phyloP scores from a whole-genome alignment of 1,284 basidiomycete species.

The Coniferiporia weirii region DNA sequence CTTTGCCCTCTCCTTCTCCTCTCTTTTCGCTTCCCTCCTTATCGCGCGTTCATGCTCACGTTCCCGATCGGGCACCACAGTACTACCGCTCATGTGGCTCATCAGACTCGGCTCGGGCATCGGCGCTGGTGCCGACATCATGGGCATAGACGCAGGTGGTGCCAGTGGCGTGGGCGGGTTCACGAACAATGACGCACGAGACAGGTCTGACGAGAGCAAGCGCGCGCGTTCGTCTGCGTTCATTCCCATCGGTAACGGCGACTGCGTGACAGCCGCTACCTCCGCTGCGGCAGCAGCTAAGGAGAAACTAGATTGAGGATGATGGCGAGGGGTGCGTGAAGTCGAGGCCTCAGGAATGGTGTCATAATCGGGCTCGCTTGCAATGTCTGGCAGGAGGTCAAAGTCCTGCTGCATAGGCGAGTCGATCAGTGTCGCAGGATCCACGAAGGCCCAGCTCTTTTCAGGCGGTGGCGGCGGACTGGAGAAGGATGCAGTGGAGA shows the following conservation, averaged over 20 bases:
- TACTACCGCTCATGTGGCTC: not conserved
- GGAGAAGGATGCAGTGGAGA: conserved; percentile 13
- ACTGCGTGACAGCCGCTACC: not conserved
- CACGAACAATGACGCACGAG: conserved; percentile 11
- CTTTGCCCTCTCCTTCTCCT: not conserved
- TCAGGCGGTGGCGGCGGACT: conserved; percentile 12
- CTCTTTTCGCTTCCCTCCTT: not conserved
- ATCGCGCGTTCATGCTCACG: not conserved
- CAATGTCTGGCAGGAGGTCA: conserved; percentile 12
- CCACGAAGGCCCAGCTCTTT: conserved; percentile 8
- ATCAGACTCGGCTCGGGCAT: not conserved
- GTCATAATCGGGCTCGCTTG: conserved; percentile 10
- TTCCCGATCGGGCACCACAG: not conserved
- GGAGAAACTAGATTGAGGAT: not conserved
- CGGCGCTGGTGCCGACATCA: not conserved
- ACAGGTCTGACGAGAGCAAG: conserved; percentile 5
- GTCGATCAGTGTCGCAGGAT: conserved; percentile 11
- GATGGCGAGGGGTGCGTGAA: not conserved
- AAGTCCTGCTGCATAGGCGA: conserved; percentile 6
- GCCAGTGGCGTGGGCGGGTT: conserved; percentile 17
- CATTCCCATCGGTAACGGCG: not conserved
- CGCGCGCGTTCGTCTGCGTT: not conserved
- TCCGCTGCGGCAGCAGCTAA: not conserved
- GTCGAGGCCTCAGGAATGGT: not conserved
- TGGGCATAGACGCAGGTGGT: conserved; percentile 9